Evolutionary conservation across 208 protist species (phyloP), one percentile per base, ranked within the genome.

Genomic region (Trypanosoma vivax): DNA sequence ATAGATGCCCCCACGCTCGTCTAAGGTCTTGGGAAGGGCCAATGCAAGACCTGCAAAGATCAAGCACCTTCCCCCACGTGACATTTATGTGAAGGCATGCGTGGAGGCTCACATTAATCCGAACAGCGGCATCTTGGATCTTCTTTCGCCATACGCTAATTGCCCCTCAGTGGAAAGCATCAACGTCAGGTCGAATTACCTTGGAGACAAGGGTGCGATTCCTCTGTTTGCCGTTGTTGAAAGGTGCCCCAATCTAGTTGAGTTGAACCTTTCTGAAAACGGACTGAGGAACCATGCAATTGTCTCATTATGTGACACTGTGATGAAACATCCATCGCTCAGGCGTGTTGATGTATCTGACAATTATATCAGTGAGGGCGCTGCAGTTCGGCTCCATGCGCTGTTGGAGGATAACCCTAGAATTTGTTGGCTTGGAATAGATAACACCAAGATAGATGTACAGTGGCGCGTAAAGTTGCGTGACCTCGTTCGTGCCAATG

Each of bases 321-420:
- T 70, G 9, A 41, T 59, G 7, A 68, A 71, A 24, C 73, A 94
- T 47, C 70, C 88, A 0, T 61, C 67, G 1, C 45, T 96, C 0
- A 56, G 65, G 41, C 70, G 67, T 41, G 78, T 96, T 35, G 76
- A 96, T 40, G 31, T 96, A 1, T 93, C 84, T 0, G 79, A 87
- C 47, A 96, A 96, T 65, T 94, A 79, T 48, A 93, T 96, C 42
- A 94, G 86, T 47, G 76, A 88, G 16, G 86, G 84, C 18, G 90
- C 83, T n/a, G 88, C 71, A 2, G 59, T 75, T 10, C 51, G 56
- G 1, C 70, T 96, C 0, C 57, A 76, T 9, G 43, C 30, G 24
- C 69, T 95, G 5, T 64, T 94, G 7, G 42, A 62, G 19, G 60
- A 64, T 1, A 90, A 94, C 49, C 60, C 34, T 5, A 67, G 68